Evolutionary conservation across 1,139 yeast genomes (phyloP).

Genomic region (Lodderomyces jiufengensis): DNA sequence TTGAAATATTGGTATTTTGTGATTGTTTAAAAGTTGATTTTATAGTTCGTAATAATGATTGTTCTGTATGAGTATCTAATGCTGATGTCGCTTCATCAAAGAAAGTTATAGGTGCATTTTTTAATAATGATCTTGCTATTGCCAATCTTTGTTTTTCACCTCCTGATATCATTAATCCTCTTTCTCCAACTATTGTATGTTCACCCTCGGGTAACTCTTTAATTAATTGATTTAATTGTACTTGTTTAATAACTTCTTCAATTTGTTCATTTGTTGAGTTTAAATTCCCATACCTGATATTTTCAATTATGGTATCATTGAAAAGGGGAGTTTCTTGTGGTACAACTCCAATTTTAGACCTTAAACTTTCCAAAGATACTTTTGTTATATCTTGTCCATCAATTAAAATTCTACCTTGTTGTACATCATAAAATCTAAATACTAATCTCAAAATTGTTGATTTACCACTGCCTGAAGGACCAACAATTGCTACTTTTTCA

Average conservation of each 20-base stretch:
- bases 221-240: conserved; percentile 64
- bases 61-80: conserved; percentile 94
- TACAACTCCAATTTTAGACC: conserved; percentile 81
- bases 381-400: conserved; percentile 88
- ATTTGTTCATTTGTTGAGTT: conserved; percentile 75
- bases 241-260: conserved; percentile 56
- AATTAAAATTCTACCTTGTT: conserved; percentile 70
- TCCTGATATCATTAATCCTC: conserved; percentile 98
- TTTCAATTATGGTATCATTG: conserved; percentile 85
- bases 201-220: conserved; percentile 77
- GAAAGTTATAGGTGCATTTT: conserved; percentile 84
- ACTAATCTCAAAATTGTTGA: conserved; percentile 82
- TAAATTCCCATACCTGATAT: conserved; percentile 81
- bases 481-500: conserved; percentile 85
- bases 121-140: conserved; percentile 80
- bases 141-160: conserved; percentile 97
- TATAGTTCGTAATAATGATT: conserved; percentile 70
- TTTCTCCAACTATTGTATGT: conserved; percentile 90
- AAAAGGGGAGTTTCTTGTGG: conserved; percentile 98
- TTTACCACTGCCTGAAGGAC: conserved; percentile 94
- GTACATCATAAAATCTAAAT: conserved; percentile 86
- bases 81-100: conserved; percentile 98
- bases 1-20: conserved; percentile 73
- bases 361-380: conserved; percentile 70
- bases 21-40: conserved; percentile 55